These are phyloP conservation scores for Diaporthe vexans DNA, from an alignment of 2,329 filamentous ascomycete species.

Conservation along the genomic window DNA sequence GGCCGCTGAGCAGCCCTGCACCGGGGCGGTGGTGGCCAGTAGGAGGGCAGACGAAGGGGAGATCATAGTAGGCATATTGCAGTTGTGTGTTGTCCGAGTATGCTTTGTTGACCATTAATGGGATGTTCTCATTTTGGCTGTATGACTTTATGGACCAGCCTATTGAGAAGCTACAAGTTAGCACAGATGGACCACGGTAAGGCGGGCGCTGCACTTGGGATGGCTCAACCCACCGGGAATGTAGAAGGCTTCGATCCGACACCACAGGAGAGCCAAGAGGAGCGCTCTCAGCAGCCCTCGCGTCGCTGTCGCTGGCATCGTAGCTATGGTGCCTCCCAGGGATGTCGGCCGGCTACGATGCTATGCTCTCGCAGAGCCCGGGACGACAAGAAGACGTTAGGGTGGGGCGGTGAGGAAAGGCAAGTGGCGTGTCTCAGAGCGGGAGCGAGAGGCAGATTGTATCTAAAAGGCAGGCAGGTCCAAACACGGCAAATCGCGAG, in stretches of 20 bases:
- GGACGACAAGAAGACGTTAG: background rate
- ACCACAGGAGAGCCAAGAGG: constrained; percentile 60
- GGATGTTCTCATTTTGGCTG: constrained; percentile 80
- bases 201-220: background rate
- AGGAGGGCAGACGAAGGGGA: constrained; percentile 88
- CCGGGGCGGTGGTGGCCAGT: constrained; percentile 76
- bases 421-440: constrained; percentile 29
- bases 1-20: constrained; percentile 79
- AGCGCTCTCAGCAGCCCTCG: constrained; percentile 57
- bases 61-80: constrained; percentile 92
- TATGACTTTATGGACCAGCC: constrained; percentile 90
- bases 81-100: constrained; percentile 91
- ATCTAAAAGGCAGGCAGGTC: background rate
- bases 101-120: constrained; percentile 91
- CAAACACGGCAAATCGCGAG: constrained; percentile 2
- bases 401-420: background rate
- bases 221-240: constrained; percentile 77
- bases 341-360: constrained; percentile 7
- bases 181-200: background rate
- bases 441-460: background rate
- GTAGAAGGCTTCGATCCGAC: constrained; percentile 79
- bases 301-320: constrained; percentile 42
- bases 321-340: constrained; percentile 7
- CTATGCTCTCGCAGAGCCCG: constrained; percentile 1
- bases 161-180: constrained; percentile 46